A percentile compares a stretch with the other conserved stretches of the same genome.
These are phyloP conservation scores for Magnusiomyces suaveolens DNA, from an alignment of 1,139 yeast species.

Conservation along the genomic window DNA sequence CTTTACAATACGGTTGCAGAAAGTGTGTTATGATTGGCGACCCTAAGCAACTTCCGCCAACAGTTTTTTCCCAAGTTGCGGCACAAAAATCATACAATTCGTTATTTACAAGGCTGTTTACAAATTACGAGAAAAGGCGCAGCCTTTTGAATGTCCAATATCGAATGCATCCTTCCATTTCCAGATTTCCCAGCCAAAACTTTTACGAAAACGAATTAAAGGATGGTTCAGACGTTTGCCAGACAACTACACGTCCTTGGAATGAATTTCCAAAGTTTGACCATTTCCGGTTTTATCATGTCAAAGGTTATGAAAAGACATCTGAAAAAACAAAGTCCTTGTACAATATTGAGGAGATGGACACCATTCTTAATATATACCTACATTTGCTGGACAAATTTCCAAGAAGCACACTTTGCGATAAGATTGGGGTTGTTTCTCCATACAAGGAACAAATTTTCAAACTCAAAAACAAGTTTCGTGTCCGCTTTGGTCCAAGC, in stretches of 20 bases:
- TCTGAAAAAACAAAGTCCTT: conserved; percentile 12
- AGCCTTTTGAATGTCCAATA: conserved; percentile 81
- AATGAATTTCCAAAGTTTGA: conserved; percentile 45
- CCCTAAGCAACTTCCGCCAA: conserved; percentile 96
- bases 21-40: conserved; percentile 97
- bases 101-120: conserved; percentile 86
- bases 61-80: conserved; percentile 84
- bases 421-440: conserved; percentile 79
- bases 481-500: conserved; percentile 48
- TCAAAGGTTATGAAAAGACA: conserved; percentile 53
- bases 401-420: conserved; percentile 42
- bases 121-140: conserved; percentile 48
- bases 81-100: conserved; percentile 81
- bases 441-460: conserved; percentile 86
- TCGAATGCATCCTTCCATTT: conserved; percentile 93
- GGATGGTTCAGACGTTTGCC: conserved; percentile 66
- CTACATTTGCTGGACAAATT: conserved; percentile 17
- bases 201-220: conserved; percentile 63
- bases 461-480: conserved; percentile 48
- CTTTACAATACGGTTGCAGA: conserved; percentile 81
- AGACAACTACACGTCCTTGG: conserved; percentile 68
- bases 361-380: conserved; percentile 38
- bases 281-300: conserved; percentile 76
- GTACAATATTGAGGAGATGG: conserved; percentile 12
- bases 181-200: conserved; percentile 72